Evolutionary conservation across 192 early-diverging fungal genomes (phyloP), one percentile per base, ranked within the genome.

Genomic region (Phlyctochytrium planicorne): DNA sequence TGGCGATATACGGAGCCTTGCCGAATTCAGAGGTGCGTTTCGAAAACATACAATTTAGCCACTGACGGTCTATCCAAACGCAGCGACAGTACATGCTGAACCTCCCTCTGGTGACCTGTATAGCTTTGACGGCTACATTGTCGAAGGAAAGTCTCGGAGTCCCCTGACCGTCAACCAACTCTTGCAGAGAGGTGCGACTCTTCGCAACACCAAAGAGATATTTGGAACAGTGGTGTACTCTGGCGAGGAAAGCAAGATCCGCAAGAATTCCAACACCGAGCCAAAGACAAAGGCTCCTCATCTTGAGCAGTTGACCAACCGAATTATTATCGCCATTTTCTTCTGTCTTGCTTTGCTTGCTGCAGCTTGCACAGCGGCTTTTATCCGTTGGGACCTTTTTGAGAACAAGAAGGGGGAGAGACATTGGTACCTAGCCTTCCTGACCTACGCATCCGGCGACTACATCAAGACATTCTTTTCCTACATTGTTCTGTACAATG

Each of bases 171-270:
- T 76, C 55, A 68, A 76, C 31, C 71, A 70, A 65, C 76, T 98
- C 63, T 74, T 96, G 17, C 78, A 95, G 27, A 87, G 95, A 40
- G 95, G 94, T 3, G 93, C 91, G 69, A 85, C 89, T 1, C 72
- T 98, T 31, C 83, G 92, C 33, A 96, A 95, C 81, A 94, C 93
- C 1, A 85, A 90, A 52, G 95, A 89, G 87, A 80, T 89, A 1
- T 87, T 94, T 60, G 94, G 91, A 0, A 47, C 92, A 0, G 90
- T 93, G n/a, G 62, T 96, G 3, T 93, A 84, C 59, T 95, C 95
- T 2, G 95, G 95, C 4, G 76, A 79, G 2, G 93, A 98, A 66
- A 91, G 93, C 60, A 98, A 96, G 73, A 93, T 95, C 63, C 87
- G 93, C 74, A 81, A 93, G 16, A 96, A 96, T 76, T 90, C 93